Evolutionary conservation across 495 filamentous ascomycete species (phyloP).

Genomic region (Elaphomyces granulatus): DNA sequence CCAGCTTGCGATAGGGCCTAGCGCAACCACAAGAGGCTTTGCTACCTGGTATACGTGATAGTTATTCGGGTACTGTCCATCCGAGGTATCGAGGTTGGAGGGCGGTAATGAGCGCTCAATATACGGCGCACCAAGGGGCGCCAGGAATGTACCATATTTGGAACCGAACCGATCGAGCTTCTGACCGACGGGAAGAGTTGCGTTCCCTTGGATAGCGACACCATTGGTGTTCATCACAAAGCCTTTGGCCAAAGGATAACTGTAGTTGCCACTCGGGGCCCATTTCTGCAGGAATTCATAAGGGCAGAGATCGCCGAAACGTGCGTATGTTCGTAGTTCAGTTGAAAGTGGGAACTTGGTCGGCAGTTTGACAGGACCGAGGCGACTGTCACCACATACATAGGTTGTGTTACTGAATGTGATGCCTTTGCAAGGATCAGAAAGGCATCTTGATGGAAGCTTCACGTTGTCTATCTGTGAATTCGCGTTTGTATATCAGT

Average conservation of each 20-base stretch:
- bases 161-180: constrained; percentile 42
- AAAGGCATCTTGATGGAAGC: constrained; percentile 7
- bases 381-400: constrained; percentile 38
- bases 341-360: constrained; percentile 22
- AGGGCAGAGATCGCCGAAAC: constrained; percentile 35
- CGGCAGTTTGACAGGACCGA: constrained; percentile 34
- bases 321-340: constrained; percentile 27
- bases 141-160: constrained; percentile 31
- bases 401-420: constrained; percentile 22
- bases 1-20: constrained; percentile 40
- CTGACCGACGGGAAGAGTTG: constrained; percentile 29
- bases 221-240: constrained; percentile 23
- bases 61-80: constrained; percentile 33
- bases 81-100: constrained; percentile 29
- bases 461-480: too few species aligned
- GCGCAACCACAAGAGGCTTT: constrained; percentile 24
- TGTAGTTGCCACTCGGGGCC: constrained; percentile 24
- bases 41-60: constrained; percentile 41
- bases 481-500: too few species aligned
- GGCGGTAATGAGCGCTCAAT: constrained; percentile 40
- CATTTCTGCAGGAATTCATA: constrained; percentile 33
- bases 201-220: constrained; percentile 28
- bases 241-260: constrained; percentile 31
- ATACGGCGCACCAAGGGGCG: constrained; percentile 35
- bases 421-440: constrained; percentile 27